phyloP scores from a whole-genome alignment of 139 green algal genomes.

The Pleodorina starrii region DNA sequence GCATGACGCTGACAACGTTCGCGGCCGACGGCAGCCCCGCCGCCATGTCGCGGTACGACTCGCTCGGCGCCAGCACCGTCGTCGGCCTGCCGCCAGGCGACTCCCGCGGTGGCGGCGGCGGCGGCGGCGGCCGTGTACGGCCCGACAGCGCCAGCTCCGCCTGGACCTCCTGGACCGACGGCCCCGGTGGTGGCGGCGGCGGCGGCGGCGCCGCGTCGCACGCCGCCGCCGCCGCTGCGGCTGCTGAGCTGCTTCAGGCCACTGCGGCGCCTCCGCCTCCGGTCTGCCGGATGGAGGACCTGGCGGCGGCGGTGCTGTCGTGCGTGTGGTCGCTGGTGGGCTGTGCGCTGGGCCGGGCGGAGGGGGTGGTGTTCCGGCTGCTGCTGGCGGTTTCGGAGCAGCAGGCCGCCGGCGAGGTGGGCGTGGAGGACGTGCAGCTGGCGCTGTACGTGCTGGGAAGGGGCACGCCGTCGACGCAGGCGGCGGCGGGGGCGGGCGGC shows the following conservation, averaged over 20 bases:
- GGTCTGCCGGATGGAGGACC: conserved; percentile 23
- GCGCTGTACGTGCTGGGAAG: conserved; percentile 8
- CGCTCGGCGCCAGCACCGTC: neutral
- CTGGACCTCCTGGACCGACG: conserved; percentile 34
- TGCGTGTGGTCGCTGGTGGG: conserved; percentile 41
- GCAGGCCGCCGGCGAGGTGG: neutral
- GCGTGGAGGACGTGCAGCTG: conserved; percentile 27
- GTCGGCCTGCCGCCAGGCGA: conserved; percentile 7
- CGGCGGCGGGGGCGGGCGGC: neutral
- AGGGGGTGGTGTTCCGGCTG: conserved; percentile 39
- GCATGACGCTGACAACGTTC: no score
- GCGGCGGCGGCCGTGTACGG: neutral
- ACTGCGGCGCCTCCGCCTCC: neutral
- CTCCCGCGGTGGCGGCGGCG: neutral
- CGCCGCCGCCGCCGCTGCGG: neutral
- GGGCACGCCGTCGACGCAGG: conserved; percentile 19
- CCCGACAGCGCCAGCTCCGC: conserved; percentile 34
- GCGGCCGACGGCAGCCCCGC: no score
- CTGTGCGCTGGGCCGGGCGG: neutral
- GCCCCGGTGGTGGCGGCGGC: neutral
- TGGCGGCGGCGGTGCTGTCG: conserved; percentile 16
- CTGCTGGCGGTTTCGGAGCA: conserved; percentile 41
- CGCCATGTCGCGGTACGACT: neutral
- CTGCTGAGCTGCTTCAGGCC: conserved; percentile 21
- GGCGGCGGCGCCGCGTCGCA: neutral